Evolutionary conservation across 1,284 basidiomycete species (phyloP).

Genomic region (Rhodotorula sp.): DNA sequence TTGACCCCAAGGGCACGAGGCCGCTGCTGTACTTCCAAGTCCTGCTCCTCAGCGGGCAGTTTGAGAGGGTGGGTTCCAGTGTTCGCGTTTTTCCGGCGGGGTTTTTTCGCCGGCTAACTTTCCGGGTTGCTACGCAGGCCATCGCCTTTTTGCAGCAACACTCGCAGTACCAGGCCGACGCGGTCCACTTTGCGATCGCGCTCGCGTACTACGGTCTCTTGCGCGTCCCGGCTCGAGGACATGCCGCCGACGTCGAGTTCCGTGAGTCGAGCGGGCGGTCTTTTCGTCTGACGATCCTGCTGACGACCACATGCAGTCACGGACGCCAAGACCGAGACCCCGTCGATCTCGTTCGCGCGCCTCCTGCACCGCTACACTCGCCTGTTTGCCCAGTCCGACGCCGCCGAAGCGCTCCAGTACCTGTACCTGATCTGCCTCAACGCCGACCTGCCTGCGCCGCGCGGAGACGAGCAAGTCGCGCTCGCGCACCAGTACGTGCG

Average conservation of each 20-base stretch:
- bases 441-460: constrained; percentile 60
- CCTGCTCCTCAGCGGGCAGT: constrained; percentile 87
- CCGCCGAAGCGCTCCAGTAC: constrained; percentile 91
- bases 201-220: constrained; percentile 92
- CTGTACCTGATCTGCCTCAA: constrained; percentile 84
- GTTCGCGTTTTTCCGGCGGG: neutral
- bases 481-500: constrained; percentile 82
- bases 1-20: constrained; percentile 70
- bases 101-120: neutral
- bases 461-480: constrained; percentile 61
- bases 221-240: constrained; percentile 72
- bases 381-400: constrained; percentile 85
- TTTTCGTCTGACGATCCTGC: neutral
- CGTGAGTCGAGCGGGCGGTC: constrained; percentile 57
- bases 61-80: constrained; percentile 76
- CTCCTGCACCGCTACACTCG: constrained; percentile 90
- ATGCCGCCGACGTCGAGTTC: constrained; percentile 76
- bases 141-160: constrained; percentile 87
- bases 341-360: constrained; percentile 72
- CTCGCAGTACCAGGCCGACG: constrained; percentile 84
- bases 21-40: constrained; percentile 81
- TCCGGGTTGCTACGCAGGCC: constrained; percentile 57
- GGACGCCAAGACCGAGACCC: constrained; percentile 10
- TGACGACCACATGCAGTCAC: constrained; percentile 8
- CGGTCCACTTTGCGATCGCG: constrained; percentile 89